Conservation (phyloP, 2,329 filamentous ascomycete species). For the Colletotrichum sp. region DNA sequence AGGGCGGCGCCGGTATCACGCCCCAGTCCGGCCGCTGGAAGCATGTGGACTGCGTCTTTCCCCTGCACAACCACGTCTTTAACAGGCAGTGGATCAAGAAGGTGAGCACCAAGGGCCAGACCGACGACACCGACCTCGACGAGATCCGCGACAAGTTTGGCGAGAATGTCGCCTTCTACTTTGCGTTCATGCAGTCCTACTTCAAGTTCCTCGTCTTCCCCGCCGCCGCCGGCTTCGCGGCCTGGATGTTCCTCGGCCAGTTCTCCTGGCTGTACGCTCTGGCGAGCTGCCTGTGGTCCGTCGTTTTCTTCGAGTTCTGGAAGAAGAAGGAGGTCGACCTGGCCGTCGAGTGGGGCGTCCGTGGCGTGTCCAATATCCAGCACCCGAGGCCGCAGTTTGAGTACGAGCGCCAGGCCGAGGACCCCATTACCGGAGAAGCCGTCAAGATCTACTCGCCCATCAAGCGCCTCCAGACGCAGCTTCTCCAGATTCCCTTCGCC, state of each 20-base stretch:
- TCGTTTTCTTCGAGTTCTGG: constrained; percentile 94
- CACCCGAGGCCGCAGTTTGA: constrained; percentile 77
- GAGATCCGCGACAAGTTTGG: constrained; percentile 79
- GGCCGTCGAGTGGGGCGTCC: constrained; percentile 86
- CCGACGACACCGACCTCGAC: constrained; percentile 71
- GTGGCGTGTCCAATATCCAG: constrained; percentile 83
- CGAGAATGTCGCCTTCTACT: constrained; percentile 91
- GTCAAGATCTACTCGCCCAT: constrained; percentile 76
- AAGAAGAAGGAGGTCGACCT: constrained; percentile 91
- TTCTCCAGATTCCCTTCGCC: constrained; percentile 86
- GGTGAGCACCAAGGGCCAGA: constrained; percentile 73
- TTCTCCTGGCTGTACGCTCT: constrained; percentile 85
- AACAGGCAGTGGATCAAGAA: constrained; percentile 79
- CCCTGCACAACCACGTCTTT: constrained; percentile 77
- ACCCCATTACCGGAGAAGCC: constrained; percentile 82
- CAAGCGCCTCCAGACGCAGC: constrained; percentile 77
- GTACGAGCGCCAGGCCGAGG: constrained; percentile 77
- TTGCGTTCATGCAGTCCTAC: constrained; percentile 91
- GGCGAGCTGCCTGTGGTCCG: constrained; percentile 82
- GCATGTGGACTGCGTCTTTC: constrained; percentile 75
- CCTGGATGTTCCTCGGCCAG: constrained; percentile 83
- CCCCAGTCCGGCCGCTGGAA: constrained; percentile 74
- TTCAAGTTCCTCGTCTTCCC: constrained; percentile 86
- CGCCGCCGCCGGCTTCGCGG: constrained; percentile 75
- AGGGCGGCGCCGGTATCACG: constrained; percentile 81